Evolutionary conservation across 176 grass and related monocot genomes (phyloP).

Genomic region (Bolboschoenus planiculmis): DNA sequence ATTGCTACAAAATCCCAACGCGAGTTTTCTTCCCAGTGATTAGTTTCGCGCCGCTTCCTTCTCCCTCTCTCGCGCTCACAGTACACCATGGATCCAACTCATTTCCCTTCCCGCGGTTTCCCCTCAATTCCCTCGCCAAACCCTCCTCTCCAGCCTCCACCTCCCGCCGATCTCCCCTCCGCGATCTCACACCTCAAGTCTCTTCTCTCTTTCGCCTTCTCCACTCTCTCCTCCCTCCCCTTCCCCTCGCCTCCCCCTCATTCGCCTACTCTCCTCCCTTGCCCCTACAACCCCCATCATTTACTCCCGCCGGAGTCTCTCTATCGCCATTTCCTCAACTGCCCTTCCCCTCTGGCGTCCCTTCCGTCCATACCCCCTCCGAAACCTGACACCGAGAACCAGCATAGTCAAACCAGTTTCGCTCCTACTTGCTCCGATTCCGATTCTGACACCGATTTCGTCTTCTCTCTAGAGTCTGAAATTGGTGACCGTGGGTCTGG

Average conservation of each 20-base stretch:
- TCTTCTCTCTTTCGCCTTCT: slow-evolving; percentile 42
- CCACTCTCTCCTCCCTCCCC: slow-evolving; percentile 42
- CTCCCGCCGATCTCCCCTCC: neutral
- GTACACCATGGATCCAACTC: neutral
- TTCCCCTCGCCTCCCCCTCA: neutral
- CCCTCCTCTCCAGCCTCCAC: neutral
- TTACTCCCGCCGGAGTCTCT: slow-evolving; percentile 29
- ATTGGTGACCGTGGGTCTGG: slow-evolving; percentile 19
- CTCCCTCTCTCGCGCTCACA: neutral
- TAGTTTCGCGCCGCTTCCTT: neutral
- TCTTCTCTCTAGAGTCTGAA: slow-evolving; percentile 36
- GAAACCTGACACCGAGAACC: neutral
- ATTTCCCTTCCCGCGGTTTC: neutral
- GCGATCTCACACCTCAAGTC: slow-evolving; percentile 35
- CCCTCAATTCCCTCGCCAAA: neutral
- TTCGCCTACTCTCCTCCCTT: neutral
- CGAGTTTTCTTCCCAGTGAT: too few species aligned
- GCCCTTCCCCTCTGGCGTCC: slow-evolving; percentile 19
- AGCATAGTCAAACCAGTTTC: neutral
- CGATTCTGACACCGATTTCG: slow-evolving; percentile 25
- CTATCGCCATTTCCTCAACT: slow-evolving; percentile 37
- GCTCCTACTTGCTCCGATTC: neutral
- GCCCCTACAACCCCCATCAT: slow-evolving; percentile 28
- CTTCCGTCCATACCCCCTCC: neutral
- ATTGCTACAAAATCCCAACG: too few species aligned